Evolutionary conservation across 768 basidiomycete species (phyloP).

Genomic region (Psilocybe subaeruginosa): DNA sequence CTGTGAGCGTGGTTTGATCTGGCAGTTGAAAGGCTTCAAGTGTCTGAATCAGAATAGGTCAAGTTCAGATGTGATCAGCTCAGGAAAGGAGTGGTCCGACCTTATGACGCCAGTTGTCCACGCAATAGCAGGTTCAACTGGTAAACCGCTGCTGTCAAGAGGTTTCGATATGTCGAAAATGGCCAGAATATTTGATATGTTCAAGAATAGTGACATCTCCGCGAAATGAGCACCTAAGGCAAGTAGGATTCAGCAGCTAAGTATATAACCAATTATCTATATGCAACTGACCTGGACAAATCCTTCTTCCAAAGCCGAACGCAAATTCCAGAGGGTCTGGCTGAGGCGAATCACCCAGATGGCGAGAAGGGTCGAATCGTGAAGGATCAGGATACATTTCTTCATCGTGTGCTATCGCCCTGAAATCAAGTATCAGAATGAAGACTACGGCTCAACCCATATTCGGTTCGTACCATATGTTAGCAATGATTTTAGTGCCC

Average conservation of each 20-base stretch:
- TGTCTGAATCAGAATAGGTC: constrained; percentile 18
- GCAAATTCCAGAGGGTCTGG: constrained; percentile 32
- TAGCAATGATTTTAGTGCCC: constrained; percentile 30
- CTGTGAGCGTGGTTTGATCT: constrained; percentile 26
- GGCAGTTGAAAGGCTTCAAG: constrained; percentile 26
- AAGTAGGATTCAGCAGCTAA: neutral
- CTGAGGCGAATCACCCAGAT: constrained; percentile 31
- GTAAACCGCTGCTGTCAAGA: constrained; percentile 32
- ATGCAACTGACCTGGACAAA: constrained; percentile 27
- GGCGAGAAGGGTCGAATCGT: constrained; percentile 37
- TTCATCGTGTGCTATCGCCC: constrained; percentile 38
- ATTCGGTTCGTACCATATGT: constrained; percentile 29
- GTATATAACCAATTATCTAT: too few species aligned
- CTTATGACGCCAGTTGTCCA: constrained; percentile 32
- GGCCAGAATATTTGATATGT: constrained; percentile 37
- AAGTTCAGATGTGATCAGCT: neutral
- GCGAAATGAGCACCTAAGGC: constrained; percentile 32
- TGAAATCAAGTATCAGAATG: neutral
- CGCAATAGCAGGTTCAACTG: constrained; percentile 36
- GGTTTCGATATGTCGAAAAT: constrained; percentile 41
- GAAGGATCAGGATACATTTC: constrained; percentile 38
- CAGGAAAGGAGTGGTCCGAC: constrained; percentile 17
- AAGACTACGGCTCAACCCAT: neutral
- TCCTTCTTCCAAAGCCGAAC: constrained; percentile 40
- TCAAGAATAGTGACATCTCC: constrained; percentile 37